phyloP scores from a whole-genome alignment of 805 yeast genomes.

The Candida easanensis region DNA sequence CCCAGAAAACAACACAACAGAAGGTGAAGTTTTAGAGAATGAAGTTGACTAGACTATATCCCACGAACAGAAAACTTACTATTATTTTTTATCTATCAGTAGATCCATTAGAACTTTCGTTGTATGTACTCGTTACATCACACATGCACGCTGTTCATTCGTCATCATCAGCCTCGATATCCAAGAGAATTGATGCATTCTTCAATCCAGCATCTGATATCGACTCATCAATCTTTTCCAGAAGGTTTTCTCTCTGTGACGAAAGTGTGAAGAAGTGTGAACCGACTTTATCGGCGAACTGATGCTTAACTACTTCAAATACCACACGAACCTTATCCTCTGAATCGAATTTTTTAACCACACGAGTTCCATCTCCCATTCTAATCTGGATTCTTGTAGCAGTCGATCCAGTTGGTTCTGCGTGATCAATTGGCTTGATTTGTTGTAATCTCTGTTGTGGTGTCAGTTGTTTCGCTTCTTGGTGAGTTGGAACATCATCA shows the following conservation, averaged over 20 bases:
- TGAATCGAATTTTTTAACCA: slow-evolving; percentile 64
- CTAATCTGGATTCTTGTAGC: slow-evolving; percentile 76
- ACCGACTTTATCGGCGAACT: slow-evolving; percentile 40
- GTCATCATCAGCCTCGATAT: slow-evolving; percentile 17
- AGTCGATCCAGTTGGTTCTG: slow-evolving; percentile 53
- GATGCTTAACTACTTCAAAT: slow-evolving; percentile 65
- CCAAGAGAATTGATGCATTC: slow-evolving; percentile 58
- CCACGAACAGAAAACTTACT: too few relatives aligned
- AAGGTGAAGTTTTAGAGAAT: not conserved
- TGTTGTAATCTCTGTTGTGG: slow-evolving; percentile 45
- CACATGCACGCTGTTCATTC: too few relatives aligned
- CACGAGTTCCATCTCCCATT: slow-evolving; percentile 80
- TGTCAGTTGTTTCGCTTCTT: slow-evolving; percentile 24
- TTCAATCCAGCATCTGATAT: slow-evolving; percentile 74
- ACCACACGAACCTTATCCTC: slow-evolving; percentile 57
- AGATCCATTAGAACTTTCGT: too few relatives aligned
- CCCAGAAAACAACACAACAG: not conserved
- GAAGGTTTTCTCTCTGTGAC: slow-evolving; percentile 48
- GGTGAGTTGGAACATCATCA: slow-evolving; percentile 2
- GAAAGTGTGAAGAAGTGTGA: slow-evolving; percentile 44
- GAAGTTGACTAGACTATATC: slow-evolving; percentile 2
- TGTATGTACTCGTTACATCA: too few relatives aligned
- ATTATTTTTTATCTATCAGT: too few relatives aligned
- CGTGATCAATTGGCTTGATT: slow-evolving; percentile 49
- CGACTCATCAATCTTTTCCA: slow-evolving; percentile 49